These are phyloP conservation scores for Candida pseudocylindracea DNA, from an alignment of 1,139 yeast genomes.

Conservation along the genomic window DNA sequence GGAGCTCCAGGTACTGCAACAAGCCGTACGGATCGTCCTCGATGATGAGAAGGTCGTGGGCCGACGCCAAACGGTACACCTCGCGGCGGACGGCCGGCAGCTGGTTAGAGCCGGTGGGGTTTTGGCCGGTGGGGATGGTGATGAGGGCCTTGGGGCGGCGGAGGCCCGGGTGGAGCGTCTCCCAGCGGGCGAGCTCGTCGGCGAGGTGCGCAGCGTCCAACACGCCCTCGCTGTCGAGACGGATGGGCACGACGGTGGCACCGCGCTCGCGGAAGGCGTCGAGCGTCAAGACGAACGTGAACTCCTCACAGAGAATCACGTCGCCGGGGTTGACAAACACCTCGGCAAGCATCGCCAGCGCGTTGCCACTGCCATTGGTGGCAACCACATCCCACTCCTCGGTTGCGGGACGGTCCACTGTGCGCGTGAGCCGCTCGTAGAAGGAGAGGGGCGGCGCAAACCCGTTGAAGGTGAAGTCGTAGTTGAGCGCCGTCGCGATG, in stretches of 20 bases:
- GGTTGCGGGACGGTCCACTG: too few species aligned
- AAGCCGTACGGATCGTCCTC: constrained; percentile 24
- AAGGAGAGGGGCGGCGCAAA: too few species aligned
- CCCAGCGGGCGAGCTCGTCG: constrained; percentile 17
- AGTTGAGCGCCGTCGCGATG: too few species aligned
- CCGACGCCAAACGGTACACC: constrained; percentile 16
- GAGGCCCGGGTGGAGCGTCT: constrained; percentile 4
- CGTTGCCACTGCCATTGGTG: too few species aligned
- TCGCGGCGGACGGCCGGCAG: constrained; percentile 12
- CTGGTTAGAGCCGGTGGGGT: constrained; percentile 20
- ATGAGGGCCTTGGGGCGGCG: constrained; percentile 17
- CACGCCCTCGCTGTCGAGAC: constrained; percentile 18
- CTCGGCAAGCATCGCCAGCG: constrained; percentile 8
- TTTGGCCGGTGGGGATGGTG: constrained; percentile 21
- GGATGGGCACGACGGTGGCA: constrained; percentile 27
- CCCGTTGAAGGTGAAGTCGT: too few species aligned
- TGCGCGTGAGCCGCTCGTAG: too few species aligned
- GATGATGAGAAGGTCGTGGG: constrained; percentile 16
- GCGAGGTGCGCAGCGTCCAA: constrained; percentile 18
- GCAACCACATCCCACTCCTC: too few species aligned
- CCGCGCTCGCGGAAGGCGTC: constrained; percentile 19
- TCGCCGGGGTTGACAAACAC: constrained; percentile 31
- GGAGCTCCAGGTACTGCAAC: constrained; percentile 8
- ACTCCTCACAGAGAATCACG: constrained; percentile 38
- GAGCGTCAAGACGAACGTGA: constrained; percentile 35